Base-by-base conservation (phyloP, 495 filamentous ascomycete species). In the Talaromyces nanjingensis region DNA sequence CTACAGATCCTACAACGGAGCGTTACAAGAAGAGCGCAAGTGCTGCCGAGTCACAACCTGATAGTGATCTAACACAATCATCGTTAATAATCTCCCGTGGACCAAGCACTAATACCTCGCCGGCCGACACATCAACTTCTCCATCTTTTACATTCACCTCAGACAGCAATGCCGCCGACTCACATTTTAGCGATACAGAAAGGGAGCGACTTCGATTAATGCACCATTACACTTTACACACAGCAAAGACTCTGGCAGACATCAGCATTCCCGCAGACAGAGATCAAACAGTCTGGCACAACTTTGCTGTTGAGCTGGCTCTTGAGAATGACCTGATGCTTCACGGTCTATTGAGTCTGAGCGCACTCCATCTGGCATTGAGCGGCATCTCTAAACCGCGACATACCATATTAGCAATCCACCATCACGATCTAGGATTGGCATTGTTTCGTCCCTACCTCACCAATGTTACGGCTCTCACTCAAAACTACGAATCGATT, bases 321-420 rank as follows among this genome's bases (percentile, higher is more conserved):
- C 74, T 83, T 29, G 67, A 72, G 0, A 73, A 83, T 34, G 76
- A 76, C 2, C 82, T 81, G 53, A 69, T 83, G 6, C 80, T 83
- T 79, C 79, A 82, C 60, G 80, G 80, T n/a, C 76, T 83, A 39
- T 66, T 83, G 14, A 79, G 80, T 8, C 67, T 83, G 7, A 76
- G 80, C 3, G 74, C 81, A 3, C 69, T 83, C 2, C 81, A 83
- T 67, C 73, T 84, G 4, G 73, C 75, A 12, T 63, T 67, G 8
- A 66, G 65, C 0, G 20, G 27, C 6, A 25, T 42, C 4, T 49
- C 24, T 16, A 69, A 71, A 16, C 62, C 68, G 2, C 62, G 67
- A 6, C 76, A 78, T 65, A 65, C 77, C 27, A 74, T 70, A 29
- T 68, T 76, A 27, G 81, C 81, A 9, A 72, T 81, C 16, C 70